Evolutionary conservation across 192 early-diverging fungal species (phyloP), one percentile per base, ranked within the genome.

Genomic region (Funneliformis mosseae): DNA sequence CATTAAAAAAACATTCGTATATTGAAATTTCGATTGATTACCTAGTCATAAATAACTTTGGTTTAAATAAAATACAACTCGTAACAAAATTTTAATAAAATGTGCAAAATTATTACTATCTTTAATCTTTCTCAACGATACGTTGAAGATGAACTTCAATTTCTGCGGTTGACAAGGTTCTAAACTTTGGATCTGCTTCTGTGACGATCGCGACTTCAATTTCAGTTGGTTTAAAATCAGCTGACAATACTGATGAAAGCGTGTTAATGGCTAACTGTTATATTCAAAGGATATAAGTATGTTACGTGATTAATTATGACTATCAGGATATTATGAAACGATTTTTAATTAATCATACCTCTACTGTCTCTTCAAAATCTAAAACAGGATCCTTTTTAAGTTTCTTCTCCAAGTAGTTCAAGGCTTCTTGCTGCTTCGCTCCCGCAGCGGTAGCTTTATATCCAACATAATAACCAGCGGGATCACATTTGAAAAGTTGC

Each of bases 361-460:
- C 98, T 28, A 99, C 88, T 11, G 98, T 93, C 48, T 98, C 97
- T 48, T 97, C 96, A 45, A 88, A 86, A 74, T 86, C 90, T 69
- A 97, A 86, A 70, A 91, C 85, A 45, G 92, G 94, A 39, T 93
- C 89, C 84, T 95, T 96, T 88, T 99, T 99, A 61, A 99, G 84
- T 86, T 98, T 98, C 92, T 99, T 99, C 83, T 99, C 97, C 85
- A 99, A 83, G 76, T 96, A 92, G 84, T 97, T 98, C 75, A 96
- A 90, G 33, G 96, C 94, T 88, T 99, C 97, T 84, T 95, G 94
- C 50, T 95, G 93, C 84, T 99, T 99, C 7, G 96, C 93, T 3
- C 98, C 98, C 3, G 97, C 97, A 6, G 95, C 91, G 2, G 97
- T 98, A 27, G 97, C 98, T 87, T 93, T 93, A 87, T 96, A 99